These are phyloP conservation scores for Ampelomyces quisqualis DNA, from an alignment of 2,329 filamentous ascomycete species.

Conservation along the genomic window DNA sequence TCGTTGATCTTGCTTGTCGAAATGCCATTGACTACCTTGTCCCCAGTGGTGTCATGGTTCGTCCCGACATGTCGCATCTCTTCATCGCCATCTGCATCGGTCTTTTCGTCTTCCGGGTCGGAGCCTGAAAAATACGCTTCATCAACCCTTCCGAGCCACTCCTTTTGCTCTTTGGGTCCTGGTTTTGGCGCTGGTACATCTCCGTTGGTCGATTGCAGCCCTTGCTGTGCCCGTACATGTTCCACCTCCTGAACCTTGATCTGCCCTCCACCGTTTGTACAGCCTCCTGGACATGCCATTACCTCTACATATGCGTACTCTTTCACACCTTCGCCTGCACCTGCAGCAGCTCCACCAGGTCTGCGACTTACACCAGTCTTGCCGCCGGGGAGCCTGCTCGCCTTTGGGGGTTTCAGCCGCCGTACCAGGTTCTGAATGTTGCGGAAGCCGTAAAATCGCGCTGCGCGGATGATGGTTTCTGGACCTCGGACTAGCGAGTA, in stretches of 20 bases:
- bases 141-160: conserved; percentile 53
- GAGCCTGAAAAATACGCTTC: conserved; percentile 86
- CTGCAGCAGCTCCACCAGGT: conserved; percentile 66
- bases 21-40: conserved; percentile 60
- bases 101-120: conserved; percentile 38
- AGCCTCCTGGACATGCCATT: conserved; percentile 98
- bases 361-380: conserved; percentile 53
- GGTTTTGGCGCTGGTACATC: conserved; percentile 53
- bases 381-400: conserved; percentile 55
- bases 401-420: conserved; percentile 77
- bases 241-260: conserved; percentile 82
- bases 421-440: conserved; percentile 98
- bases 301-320: conserved; percentile 96
- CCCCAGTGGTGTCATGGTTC: conserved; percentile 7
- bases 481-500: conserved; percentile 65
- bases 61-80: conserved; percentile 21
- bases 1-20: conserved; percentile 65
- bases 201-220: conserved; percentile 25
- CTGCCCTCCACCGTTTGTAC: conserved; percentile 95
- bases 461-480: conserved; percentile 48
- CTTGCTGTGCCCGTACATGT: conserved; percentile 40
- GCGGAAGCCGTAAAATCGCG: conserved; percentile 93
- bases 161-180: conserved; percentile 77
- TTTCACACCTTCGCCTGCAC: conserved; percentile 59
- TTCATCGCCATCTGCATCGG: conserved; percentile 45